Base-by-base conservation (phyloP, 768 basidiomycete genomes). In the Boletus tomentosulus region DNA sequence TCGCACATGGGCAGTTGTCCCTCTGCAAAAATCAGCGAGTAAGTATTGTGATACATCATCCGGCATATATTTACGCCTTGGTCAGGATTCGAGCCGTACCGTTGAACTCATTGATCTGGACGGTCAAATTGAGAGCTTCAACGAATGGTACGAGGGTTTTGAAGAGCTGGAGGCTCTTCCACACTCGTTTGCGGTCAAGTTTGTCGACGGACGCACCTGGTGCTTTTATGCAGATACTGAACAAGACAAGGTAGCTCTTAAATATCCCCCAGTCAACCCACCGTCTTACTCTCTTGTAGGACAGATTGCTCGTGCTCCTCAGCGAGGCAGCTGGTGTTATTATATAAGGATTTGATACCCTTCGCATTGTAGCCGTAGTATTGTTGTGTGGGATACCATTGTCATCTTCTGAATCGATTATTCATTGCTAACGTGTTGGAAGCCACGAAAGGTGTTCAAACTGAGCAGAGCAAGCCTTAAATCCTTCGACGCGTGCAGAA, bases 121-220 rank as follows among this genome's bases (percentile, higher is more conserved):
- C 5, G 78, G 78, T 9, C 69, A 73, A 9, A 62, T 84, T 15
- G 69, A 66, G 43, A 78, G 69, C 9, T 57, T 86, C 49, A 74
- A 75, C 53, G 86, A 87, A 59, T 85, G 83, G 80, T 74, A 79
- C 51, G 81, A 87, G 51, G 85, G 85, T 6, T 85, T 81, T 53
- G 85, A 87, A 53, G 82, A 85, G 44, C 66, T 87, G 33, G 76
- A 83, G 62, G 78, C 84, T 10, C 85, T 87, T 48, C 77, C 82
- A 4, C 74, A 82, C 54, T 84, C 86, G 1, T 86, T 87, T 68
- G 86, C 80, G 2, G 68, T 87, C 27, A 83, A 83, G 55, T 85
- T 86, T 63, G 73, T 71, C 34, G 75, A 78, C 51, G 77, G 66
- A 6, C 72, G 68, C 8, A 71, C 71, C 27, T 86, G 84, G 83